Evolutionary conservation across 768 basidiomycete genomes (phyloP).

Genomic region (Nidularia pulvinata): DNA sequence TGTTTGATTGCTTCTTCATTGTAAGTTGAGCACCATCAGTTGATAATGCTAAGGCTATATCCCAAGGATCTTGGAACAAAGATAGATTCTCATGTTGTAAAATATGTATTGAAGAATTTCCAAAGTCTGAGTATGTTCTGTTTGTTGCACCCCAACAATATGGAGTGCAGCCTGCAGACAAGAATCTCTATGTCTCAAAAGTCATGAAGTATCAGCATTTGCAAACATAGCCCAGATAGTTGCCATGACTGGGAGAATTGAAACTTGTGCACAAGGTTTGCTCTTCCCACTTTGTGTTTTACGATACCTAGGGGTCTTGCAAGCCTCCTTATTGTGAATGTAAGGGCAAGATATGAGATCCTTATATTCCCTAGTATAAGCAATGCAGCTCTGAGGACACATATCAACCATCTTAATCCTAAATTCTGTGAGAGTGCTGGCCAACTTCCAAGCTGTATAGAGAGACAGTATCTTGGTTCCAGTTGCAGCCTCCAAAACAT

Average conservation of each 20-base stretch:
- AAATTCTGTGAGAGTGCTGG: background rate
- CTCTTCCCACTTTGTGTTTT: conserved; percentile 1
- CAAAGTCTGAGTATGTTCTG: conserved; percentile 20
- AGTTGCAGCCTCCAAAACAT: background rate
- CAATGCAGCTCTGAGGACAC: conserved; percentile 19
- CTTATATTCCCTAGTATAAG: conserved; percentile 16
- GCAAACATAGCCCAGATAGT: conserved; percentile 22
- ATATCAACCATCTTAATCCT: conserved; percentile 9
- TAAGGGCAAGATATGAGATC: conserved; percentile 9
- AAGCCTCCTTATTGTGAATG: conserved; percentile 1
- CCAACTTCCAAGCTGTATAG: background rate
- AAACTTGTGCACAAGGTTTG: conserved; percentile 16
- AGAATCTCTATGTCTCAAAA: conserved; percentile 17
- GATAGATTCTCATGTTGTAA: conserved; percentile 13
- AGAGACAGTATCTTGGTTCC: background rate
- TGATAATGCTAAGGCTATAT: conserved; percentile 11
- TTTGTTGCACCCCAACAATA: conserved; percentile 5
- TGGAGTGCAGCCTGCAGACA: conserved; percentile 14
- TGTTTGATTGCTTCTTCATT: conserved; percentile 19
- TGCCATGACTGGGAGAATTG: conserved; percentile 14
- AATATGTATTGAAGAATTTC: conserved; percentile 13
- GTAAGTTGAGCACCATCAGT: conserved; percentile 19
- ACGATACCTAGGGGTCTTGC: conserved; percentile 10
- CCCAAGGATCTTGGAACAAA: conserved; percentile 16
- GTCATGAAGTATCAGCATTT: conserved; percentile 17